A percentile compares a stretch with the other conserved stretches of the same genome.
Evolutionary conservation across 768 basidiomycete genomes (phyloP).

Genomic region (Naganishia onofrii): DNA sequence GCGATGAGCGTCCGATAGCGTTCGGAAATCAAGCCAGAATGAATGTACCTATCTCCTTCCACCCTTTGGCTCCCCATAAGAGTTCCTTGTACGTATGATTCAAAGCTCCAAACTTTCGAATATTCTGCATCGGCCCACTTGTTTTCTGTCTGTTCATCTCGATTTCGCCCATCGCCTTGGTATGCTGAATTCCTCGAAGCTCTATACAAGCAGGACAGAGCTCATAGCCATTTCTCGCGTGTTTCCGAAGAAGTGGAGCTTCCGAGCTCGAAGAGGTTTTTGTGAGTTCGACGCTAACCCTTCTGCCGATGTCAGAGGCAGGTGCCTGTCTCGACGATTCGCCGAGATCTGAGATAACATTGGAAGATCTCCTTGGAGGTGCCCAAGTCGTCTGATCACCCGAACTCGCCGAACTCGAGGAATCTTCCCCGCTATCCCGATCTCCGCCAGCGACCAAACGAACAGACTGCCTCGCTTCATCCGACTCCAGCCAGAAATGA

Average conservation of each 20-base stretch:
- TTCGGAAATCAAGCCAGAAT: background rate
- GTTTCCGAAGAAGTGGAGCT: background rate
- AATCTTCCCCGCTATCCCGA: slow-evolving; percentile 18
- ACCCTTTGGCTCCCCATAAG: slow-evolving; percentile 75
- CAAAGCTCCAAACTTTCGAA: slow-evolving; percentile 68
- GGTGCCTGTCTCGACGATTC: background rate
- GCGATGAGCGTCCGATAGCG: background rate
- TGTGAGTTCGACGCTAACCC: background rate
- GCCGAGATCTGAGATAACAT: background rate
- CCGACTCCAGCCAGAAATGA: slow-evolving; percentile 44
- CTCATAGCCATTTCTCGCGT: slow-evolving; percentile 65
- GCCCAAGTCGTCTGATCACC: slow-evolving; percentile 22
- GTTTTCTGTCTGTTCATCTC: background rate
- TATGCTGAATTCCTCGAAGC: slow-evolving; percentile 70
- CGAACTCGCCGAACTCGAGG: slow-evolving; percentile 21
- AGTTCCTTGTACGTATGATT: slow-evolving; percentile 85
- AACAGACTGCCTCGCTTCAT: slow-evolving; percentile 29
- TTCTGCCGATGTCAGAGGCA: background rate
- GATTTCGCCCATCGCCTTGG: slow-evolving; percentile 55
- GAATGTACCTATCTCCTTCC: slow-evolving; percentile 81
- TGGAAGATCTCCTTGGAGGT: background rate
- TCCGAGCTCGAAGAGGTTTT: background rate
- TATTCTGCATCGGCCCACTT: slow-evolving; percentile 40
- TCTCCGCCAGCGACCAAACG: slow-evolving; percentile 3
- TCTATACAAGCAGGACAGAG: slow-evolving; percentile 79